Evolutionary conservation across 257 asterid genomes (phyloP).

Genomic region (Echites panduratus): DNA sequence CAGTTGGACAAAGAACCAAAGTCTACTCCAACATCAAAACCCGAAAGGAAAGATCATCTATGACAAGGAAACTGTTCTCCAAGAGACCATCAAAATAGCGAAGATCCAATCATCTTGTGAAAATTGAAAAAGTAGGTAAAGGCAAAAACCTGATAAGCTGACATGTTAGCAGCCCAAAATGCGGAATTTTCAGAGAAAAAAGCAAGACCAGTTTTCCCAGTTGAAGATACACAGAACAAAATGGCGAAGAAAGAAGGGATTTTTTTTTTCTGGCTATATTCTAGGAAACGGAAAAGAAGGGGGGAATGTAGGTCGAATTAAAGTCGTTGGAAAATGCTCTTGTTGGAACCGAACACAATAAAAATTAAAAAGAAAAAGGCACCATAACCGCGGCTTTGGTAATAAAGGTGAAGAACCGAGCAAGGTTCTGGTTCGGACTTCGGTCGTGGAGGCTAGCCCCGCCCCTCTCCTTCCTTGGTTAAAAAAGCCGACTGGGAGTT

Average conservation of each 20-base stretch:
- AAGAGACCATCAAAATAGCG: neutral
- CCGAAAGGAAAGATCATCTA: neutral
- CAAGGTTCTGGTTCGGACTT: neutral
- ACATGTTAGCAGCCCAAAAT: constrained; percentile 5
- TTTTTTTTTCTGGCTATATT: neutral
- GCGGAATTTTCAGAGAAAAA: neutral
- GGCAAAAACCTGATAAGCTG: constrained; percentile 16
- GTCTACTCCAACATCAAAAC: neutral
- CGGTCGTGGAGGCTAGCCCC: neutral
- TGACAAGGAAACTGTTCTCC: neutral
- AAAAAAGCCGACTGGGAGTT: neutral
- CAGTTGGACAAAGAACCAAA: neutral
- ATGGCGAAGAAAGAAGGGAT: neutral
- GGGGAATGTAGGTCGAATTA: neutral
- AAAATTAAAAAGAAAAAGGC: neutral
- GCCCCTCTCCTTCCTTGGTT: neutral
- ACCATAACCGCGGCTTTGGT: neutral
- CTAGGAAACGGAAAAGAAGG: neutral
- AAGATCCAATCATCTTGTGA: neutral
- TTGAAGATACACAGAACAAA: neutral
- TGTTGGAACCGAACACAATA: neutral
- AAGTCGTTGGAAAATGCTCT: neutral
- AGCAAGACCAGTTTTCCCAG: neutral
- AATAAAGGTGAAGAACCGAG: neutral
- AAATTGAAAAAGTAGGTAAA: neutral